Evolutionary conservation across 2,329 filamentous ascomycete species (phyloP), one percentile per base, ranked within the genome.

Genomic region (Mycosphaerella sp.): DNA sequence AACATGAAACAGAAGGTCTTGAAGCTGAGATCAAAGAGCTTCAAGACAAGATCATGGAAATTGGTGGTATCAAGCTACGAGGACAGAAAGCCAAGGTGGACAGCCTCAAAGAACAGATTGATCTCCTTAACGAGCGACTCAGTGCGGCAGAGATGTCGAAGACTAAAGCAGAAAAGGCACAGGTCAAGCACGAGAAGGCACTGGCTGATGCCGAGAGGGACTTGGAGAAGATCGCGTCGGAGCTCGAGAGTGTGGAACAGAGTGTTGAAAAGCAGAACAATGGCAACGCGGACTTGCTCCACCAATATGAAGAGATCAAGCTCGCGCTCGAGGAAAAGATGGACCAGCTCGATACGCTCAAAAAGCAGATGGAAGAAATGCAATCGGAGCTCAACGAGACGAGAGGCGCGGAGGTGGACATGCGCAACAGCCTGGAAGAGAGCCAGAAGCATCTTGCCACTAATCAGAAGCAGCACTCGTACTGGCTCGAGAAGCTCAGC

Each of bases 41-140:
- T 1, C 92, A 98, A 69, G 86, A 93, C 78, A 95, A 91, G 77
- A 98, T 98, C 66, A 97, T 98, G 93, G 86, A 96, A 71, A 86
- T 95, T 59, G 93, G 93, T 67, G 93, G 93, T 72, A 90, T 97
- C 66, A 90, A 89, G 72, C 82, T 98, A 14, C 85, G 93, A 52
- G 82, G 85, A 14, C 92, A 98, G 69, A 91, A 93, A 64, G 84
- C 89, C 57, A 95, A 87, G 76, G 90, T 98, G 34, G 92, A 97
- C 68, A 81, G 84, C 6, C 76, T 95, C 59, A 95, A 95, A 69
- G 87, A 90, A 64, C 85, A 95, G 68, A 90, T 97, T 53, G 78
- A 85, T 45, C 82, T 84, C 10, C 79, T 95, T 56, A 85, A 82
- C 49, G 92, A 97, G 60, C 85, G 89, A 58, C 84, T 89, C 38